Evolutionary conservation across 768 basidiomycete species (phyloP).

Genomic region (Lactifluus rugatus): DNA sequence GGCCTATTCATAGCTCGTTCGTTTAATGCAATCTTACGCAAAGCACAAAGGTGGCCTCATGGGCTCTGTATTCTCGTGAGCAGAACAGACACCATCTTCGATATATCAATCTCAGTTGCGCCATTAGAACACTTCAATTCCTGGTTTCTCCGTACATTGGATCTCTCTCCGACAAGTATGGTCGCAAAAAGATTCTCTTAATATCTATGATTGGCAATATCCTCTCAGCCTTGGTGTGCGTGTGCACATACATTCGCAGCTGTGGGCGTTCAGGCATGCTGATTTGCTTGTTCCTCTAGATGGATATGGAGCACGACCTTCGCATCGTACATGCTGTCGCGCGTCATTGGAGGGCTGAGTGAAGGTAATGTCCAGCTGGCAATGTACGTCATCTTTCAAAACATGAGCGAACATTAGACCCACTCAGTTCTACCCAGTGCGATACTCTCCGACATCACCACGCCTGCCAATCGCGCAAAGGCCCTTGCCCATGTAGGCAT

Average conservation of each 20-base stretch:
- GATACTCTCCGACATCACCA: conserved; percentile 86
- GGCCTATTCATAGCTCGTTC: conserved; percentile 15
- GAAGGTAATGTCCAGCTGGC: conserved; percentile 97
- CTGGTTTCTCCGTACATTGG: conserved; percentile 77
- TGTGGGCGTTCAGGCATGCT: conserved; percentile 1
- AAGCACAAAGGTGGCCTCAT: conserved; percentile 60
- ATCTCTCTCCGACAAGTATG: conserved; percentile 79
- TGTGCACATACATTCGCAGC: conserved; percentile 16
- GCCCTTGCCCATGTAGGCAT: conserved; percentile 90
- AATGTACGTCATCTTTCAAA: conserved; percentile 48
- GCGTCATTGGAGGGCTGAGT: conserved; percentile 85
- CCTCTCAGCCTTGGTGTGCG: conserved; percentile 75
- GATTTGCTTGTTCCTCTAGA: conserved; percentile 31
- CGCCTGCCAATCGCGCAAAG: conserved; percentile 68
- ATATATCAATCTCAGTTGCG: not conserved
- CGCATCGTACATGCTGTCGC: conserved; percentile 79
- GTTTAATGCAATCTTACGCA: not conserved
- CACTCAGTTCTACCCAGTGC: conserved; percentile 43
- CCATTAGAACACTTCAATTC: conserved; percentile 65
- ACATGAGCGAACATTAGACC: not conserved
- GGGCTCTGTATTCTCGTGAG: conserved; percentile 89
- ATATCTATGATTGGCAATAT: conserved; percentile 91
- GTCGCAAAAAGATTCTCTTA: conserved; percentile 75
- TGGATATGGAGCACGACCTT: conserved; percentile 90
- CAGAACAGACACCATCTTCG: conserved; percentile 18